These are phyloP conservation scores for Ceraceosorus guamensis DNA, from an alignment of 1,284 basidiomycete species.

Conservation along the genomic window DNA sequence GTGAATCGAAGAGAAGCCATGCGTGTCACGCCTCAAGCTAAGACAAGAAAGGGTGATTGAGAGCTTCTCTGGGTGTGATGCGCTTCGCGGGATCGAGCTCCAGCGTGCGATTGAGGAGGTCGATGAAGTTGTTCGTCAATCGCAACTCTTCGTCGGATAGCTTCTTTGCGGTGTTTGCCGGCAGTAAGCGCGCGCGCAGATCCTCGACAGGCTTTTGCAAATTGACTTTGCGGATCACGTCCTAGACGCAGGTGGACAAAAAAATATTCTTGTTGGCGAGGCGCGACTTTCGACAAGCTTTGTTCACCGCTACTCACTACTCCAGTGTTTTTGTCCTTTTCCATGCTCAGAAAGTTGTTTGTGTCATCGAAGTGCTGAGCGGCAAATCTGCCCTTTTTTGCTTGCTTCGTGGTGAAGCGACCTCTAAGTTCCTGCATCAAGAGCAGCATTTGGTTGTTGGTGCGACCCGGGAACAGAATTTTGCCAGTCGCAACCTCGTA, in stretches of 20 bases:
- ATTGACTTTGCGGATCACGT: conserved; percentile 70
- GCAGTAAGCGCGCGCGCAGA: conserved; percentile 72
- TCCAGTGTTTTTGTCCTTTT: conserved; percentile 36
- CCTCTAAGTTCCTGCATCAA: conserved; percentile 79
- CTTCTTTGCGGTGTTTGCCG: conserved; percentile 62
- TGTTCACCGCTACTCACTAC: conserved; percentile 9
- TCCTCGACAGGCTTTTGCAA: conserved; percentile 76
- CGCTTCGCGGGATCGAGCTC: conserved; percentile 79
- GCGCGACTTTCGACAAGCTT: not conserved
- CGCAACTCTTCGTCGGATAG: conserved; percentile 82
- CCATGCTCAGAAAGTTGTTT: conserved; percentile 49
- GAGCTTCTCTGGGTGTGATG: conserved; percentile 77
- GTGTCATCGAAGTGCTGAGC: conserved; percentile 89
- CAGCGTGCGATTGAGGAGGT: conserved; percentile 84
- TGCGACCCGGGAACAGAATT: conserved; percentile 91
- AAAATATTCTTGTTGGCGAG: not conserved
- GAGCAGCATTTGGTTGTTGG: conserved; percentile 91
- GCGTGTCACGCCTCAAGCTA: too few relatives aligned
- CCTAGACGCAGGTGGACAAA: conserved; percentile 54
- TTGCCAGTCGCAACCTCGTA: conserved; percentile 98
- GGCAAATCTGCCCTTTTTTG: conserved; percentile 87
- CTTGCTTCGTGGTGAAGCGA: conserved; percentile 82
- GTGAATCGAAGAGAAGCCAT: too few relatives aligned
- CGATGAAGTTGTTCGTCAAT: conserved; percentile 73
- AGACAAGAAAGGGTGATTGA: conserved; percentile 69